Base-by-base conservation (phyloP, 441 rosid genomes). In the Jatropha multifida region DNA sequence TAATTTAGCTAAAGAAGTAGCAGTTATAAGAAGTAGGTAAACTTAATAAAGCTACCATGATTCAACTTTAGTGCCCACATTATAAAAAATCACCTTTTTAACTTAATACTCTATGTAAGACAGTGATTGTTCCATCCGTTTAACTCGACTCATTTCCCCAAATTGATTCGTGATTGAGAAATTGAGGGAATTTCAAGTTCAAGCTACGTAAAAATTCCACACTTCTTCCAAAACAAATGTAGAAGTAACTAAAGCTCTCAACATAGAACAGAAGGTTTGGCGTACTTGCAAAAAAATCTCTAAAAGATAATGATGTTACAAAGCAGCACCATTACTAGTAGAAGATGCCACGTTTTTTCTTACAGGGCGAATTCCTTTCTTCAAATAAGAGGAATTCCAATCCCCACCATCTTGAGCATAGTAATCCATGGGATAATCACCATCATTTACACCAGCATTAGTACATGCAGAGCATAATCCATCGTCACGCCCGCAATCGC, bases 381-480 rank as follows among this genome's bases (percentile, higher is more conserved):
- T 93, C 69, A 83, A 81, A 79, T 96, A 90, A n/a, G 94, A 86
- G 0, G 99, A 96, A 80, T 93, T 93, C 97, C 99, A 93, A 37
- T 89, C 94, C 38, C 98, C 99, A 61, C 99, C 98, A 72, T 92
- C 93, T 78, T 93, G 95, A 32, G 98, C 92, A 84, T 90, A 93
- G 69, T 92, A 96, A 85, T 93, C 98, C 99, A 96, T 93, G 0
- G 98, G 94, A 79, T 96, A 93, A 72, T 90, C 96, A 26, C 91
- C 92, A 37, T 62, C 78, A 8, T 79, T 78, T 1, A 5, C 74
- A 76, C 3, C 69, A 18, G 71, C 84, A 70, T 77, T 78, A 44
- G 81, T 4, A 74, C 88, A 79, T n/a, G 72, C 87, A 17, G 88
- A 78, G 71, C 85, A 80, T 0, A 83, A 73, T 52, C 79, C 76